Conservation (phyloP, 116 monocot species). For the Trichopus zeylanicus region DNA sequence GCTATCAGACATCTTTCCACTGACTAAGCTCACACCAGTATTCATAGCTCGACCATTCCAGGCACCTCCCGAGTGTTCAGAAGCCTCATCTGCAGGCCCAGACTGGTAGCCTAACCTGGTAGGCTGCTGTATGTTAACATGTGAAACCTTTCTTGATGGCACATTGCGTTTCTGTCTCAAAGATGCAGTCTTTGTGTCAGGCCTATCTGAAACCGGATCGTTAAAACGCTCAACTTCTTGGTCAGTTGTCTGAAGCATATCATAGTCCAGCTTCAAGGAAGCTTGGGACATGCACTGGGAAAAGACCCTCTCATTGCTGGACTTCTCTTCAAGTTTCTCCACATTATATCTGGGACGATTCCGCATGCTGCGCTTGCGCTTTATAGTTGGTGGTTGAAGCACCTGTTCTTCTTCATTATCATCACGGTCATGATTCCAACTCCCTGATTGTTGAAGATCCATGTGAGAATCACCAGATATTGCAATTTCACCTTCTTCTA, state of each 20-base stretch:
- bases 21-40: slow-evolving; percentile 12
- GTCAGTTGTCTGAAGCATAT: slow-evolving; percentile 24
- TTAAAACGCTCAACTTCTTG: slow-evolving; percentile 22
- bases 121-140: slow-evolving; percentile 24
- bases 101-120: slow-evolving; percentile 34
- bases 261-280: slow-evolving; percentile 26
- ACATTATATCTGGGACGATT: slow-evolving; percentile 40
- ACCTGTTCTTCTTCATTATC: slow-evolving; percentile 76
- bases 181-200: slow-evolving; percentile 14
- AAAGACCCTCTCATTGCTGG: slow-evolving; percentile 18
- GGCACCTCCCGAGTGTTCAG: slow-evolving; percentile 53
- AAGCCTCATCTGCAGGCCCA: slow-evolving; percentile 36
- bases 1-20: slow-evolving; percentile 52
- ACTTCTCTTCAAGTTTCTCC: slow-evolving; percentile 55
- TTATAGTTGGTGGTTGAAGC: slow-evolving; percentile 73
- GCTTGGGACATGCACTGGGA: slow-evolving; percentile 12
- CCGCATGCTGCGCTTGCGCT: slow-evolving; percentile 76
- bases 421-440: slow-evolving; percentile 61
- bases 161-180: slow-evolving; percentile 39
- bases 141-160: slow-evolving; percentile 42
- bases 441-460: slow-evolving; percentile 54
- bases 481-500: slow-evolving; percentile 97
- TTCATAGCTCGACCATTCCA: slow-evolving; percentile 43
- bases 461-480: slow-evolving; percentile 77
- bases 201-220: slow-evolving; percentile 25